Evolutionary conservation across 2,329 filamentous ascomycete species (phyloP), one percentile per base, ranked within the genome.

Genomic region (Dryadomyces quercus-mongolicae): DNA sequence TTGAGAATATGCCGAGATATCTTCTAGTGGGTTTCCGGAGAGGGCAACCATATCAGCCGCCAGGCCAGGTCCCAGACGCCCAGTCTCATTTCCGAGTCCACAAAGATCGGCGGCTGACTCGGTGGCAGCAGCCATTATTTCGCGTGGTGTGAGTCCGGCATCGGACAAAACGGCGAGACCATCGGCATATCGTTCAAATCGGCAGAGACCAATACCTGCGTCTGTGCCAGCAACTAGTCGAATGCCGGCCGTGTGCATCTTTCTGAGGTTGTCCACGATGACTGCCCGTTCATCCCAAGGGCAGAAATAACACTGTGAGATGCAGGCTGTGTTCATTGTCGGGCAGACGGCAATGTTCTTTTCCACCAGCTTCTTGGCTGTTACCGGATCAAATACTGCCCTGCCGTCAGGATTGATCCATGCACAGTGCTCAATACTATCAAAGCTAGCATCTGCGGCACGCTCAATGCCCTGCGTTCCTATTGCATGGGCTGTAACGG

Each of bases 291-390:
- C 36, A 42, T 58, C 56, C 56, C 56, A 58, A 3, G 56, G 56
- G 15, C 56, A 58, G 36, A 58, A 59, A 43, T 59, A 59, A 49
- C 53, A 56, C 7, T 55, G 18, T 2, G 45, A 31, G n/a, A 53
- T 57, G 49, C 57, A 59, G 21, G 57, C 57, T 22, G 57, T 59
- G 47, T 59, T 59, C 57, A 59, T 59, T 13, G 57, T 59, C 9
- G 57, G 57, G 20, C 57, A 59, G 5, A 59, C 57, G 38, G 57
- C 56, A 15, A 59, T 55, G 22, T 49, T 43, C 1, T 51, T 21
- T n/a, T 52, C 54, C 12, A 56, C 56, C 5, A 59, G 49, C 45
- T 56, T 52, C 36, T 51, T 42, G 15, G 57, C 57, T 16, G 56
- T 51, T 15, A 12, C 52, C 10, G 47, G 31, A 42, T 58, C 52